Evolutionary conservation across 345 rosid genomes (phyloP).

Genomic region (Arabis alpina): DNA sequence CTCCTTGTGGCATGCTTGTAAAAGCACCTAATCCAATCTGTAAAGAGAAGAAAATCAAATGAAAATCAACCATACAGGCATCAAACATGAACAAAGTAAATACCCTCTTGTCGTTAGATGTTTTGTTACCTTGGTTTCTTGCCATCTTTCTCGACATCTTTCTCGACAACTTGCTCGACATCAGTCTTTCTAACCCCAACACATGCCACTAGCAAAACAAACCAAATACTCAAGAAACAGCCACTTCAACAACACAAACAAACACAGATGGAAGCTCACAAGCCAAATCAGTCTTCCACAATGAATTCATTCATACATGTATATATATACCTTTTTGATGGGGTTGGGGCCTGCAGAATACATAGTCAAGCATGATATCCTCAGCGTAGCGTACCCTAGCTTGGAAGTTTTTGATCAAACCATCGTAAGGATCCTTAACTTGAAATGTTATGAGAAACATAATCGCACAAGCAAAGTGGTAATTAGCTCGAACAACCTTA

Average conservation of each 20-base stretch:
- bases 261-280: not conserved
- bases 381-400: constrained; percentile 1
- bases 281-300: not conserved
- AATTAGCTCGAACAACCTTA: constrained; percentile 12
- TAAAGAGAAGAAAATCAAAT: not conserved
- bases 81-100: not conserved
- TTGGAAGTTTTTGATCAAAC: not conserved
- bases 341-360: constrained; percentile 18
- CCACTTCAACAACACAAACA: not conserved
- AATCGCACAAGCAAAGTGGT: not conserved
- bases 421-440: constrained; percentile 29
- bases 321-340: not conserved
- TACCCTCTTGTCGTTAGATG: not conserved
- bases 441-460: constrained; percentile 32
- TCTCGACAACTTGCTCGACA: not conserved
- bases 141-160: not conserved
- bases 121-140: not conserved
- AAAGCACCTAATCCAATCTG: not conserved
- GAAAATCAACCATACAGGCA: not conserved
- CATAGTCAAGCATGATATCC: not conserved
- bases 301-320: no score
- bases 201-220: not conserved
- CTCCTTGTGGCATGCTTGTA: not conserved
- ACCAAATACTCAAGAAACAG: not conserved
- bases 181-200: not conserved